These are phyloP conservation scores for Desmodesmus armatus DNA, from an alignment of 139 green algal species.

Conservation along the genomic window DNA sequence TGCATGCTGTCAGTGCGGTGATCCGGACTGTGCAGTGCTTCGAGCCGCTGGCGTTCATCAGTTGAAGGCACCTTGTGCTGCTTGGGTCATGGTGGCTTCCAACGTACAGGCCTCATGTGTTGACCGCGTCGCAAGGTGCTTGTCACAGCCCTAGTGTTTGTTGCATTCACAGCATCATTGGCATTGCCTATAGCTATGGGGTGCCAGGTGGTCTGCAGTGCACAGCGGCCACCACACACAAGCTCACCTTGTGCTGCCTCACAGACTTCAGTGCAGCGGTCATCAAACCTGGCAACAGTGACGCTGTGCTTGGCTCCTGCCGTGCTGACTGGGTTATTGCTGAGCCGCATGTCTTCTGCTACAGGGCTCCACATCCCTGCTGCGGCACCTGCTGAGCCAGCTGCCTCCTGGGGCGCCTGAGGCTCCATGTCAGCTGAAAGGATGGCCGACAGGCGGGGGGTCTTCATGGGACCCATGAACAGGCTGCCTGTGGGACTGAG, in stretches of 20 bases:
- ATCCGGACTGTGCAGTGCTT: too few relatives aligned
- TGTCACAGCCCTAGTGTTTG: too few relatives aligned
- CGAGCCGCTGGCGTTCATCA: too few relatives aligned
- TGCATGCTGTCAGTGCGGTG: not conserved
- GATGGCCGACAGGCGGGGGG: not conserved
- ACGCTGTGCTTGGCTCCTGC: not conserved
- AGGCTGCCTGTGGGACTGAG: not conserved
- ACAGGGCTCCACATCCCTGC: not conserved
- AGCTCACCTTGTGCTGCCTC: constrained; percentile 32
- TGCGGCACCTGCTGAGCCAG: constrained; percentile 2
- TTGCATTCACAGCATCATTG: too few relatives aligned
- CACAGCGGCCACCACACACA: too few relatives aligned
- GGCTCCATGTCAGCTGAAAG: not conserved
- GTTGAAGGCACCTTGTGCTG: too few relatives aligned
- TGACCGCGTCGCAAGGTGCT: too few relatives aligned
- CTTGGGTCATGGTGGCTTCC: too few relatives aligned
- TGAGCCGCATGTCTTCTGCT: not conserved
- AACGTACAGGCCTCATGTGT: not conserved
- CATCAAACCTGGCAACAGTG: not conserved
- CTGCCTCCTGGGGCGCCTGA: too few relatives aligned
- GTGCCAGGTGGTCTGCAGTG: too few relatives aligned
- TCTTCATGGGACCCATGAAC: not conserved
- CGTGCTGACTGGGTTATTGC: not conserved
- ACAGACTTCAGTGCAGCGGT: constrained; percentile 18
- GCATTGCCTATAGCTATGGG: too few relatives aligned